Conservation (phyloP, 176 grass and related monocot species). For the Puya raimondii region DNA sequence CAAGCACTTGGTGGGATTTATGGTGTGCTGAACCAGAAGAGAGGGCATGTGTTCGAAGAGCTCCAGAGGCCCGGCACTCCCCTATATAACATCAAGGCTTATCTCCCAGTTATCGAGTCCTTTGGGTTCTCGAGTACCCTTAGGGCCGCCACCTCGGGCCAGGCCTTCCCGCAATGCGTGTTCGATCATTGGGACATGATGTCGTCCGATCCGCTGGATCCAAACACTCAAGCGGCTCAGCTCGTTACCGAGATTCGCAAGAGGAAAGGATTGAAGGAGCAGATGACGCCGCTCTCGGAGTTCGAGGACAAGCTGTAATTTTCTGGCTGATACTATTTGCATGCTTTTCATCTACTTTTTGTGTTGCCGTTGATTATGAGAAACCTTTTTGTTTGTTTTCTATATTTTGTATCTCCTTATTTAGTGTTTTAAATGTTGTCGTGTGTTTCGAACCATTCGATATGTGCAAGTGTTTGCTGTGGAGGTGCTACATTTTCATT, state of each 20-base stretch:
- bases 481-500: too few relatives aligned
- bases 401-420: too few relatives aligned
- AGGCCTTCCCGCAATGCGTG: slow-evolving; percentile 35
- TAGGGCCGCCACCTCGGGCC: slow-evolving; percentile 36
- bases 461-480: too few relatives aligned
- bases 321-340: not conserved
- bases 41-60: slow-evolving; percentile 73
- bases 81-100: slow-evolving; percentile 82
- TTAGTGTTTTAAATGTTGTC: too few relatives aligned
- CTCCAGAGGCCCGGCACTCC: slow-evolving; percentile 65
- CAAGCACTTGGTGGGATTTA: slow-evolving; percentile 69
- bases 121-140: slow-evolving; percentile 34
- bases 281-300: slow-evolving; percentile 31
- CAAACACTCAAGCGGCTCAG: slow-evolving; percentile 20
- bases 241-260: slow-evolving; percentile 30
- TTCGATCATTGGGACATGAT: slow-evolving; percentile 42
- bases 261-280: slow-evolving; percentile 42
- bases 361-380: too few relatives aligned
- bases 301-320: slow-evolving; percentile 4
- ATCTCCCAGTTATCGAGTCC: slow-evolving; percentile 36
- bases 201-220: slow-evolving; percentile 23
- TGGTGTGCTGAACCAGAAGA: slow-evolving; percentile 67
- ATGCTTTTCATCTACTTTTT: not conserved
- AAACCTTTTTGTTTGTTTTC: too few relatives aligned
- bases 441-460: too few relatives aligned